Base-by-base conservation (phyloP, 2,329 filamentous ascomycete species). In the Paraconiothyrium brasiliense region DNA sequence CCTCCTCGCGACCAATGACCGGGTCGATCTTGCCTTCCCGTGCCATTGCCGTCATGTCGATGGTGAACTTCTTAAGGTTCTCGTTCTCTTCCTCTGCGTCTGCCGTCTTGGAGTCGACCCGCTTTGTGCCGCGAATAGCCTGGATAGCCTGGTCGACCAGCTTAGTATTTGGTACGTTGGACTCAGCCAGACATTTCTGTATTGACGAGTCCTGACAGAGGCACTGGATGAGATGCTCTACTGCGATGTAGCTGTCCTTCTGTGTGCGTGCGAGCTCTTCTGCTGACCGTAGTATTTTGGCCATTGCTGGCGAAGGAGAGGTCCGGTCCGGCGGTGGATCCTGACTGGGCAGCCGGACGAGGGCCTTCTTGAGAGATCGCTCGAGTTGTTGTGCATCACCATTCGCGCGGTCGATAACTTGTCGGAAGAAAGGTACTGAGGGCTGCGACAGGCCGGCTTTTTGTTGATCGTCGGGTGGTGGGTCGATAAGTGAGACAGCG, bases 21-120 rank as follows among this genome's bases (percentile, higher is more conserved):
- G 94, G 94, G 77, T 98, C 94, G 60, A 98, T 94, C 82, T 98
- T 98, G 77, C 96, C 96, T 82, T 99, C 95, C 77, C 94, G 87
- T 62, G 95, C 95, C 89, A 97, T 90, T 54, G 92, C 86, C 11
- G 95, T 99, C 93, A 99, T 97, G 80, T 99, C 95, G 73, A 98
- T 95, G 59, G 95, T 98, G 81, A 97, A 99, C 75, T 98, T 99
- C 83, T 94, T 92, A 63, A 99, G 84, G 76, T 97, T 97, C 81
- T 99, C 95, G 73, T 94, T 92, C 73, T 97, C 94, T 73, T 91
- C 86, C 80, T 98, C 95, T 0, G 90, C 89, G 80, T 99, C 95
- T 58, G 95, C 95, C 4, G 92, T 97, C 84, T 97, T 97, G 62
- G 93, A 97, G 80, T 99, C 95, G 46, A 99, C 94, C 66, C 94